Evolutionary conservation across 306 rosid species (phyloP).

Genomic region (Arachis hypogaea): DNA sequence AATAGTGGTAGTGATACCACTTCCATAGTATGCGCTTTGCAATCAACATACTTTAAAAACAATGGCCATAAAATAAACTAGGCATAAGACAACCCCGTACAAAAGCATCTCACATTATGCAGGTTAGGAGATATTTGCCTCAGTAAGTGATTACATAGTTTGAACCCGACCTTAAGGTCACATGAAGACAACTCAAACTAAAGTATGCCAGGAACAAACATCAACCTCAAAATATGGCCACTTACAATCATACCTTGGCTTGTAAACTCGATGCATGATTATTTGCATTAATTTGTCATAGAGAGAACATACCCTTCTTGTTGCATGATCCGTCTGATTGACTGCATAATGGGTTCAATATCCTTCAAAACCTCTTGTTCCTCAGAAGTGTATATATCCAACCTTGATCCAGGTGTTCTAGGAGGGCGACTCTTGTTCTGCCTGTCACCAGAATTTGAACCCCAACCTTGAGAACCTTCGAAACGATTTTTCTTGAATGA

Average conservation of each 20-base stretch:
- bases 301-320: conserved; percentile 72
- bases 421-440: conserved; percentile 58
- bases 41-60: conserved; percentile 20
- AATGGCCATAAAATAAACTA: background rate
- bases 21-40: conserved; percentile 32
- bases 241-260: background rate
- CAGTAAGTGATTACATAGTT: too few species aligned
- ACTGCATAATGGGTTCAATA: conserved; percentile 66
- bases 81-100: background rate
- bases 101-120: too few species aligned
- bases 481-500: conserved; percentile 55
- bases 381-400: conserved; percentile 73
- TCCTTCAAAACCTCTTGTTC: conserved; percentile 70
- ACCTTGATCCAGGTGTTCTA: conserved; percentile 68
- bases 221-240: too few species aligned
- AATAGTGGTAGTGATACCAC: conserved; percentile 31
- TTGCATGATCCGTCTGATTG: conserved; percentile 78
- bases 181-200: too few species aligned
- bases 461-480: conserved; percentile 77
- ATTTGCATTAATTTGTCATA: background rate
- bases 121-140: too few species aligned
- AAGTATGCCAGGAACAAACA: too few species aligned
- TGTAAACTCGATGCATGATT: background rate
- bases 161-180: too few species aligned
- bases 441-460: conserved; percentile 68